Base-by-base conservation (phyloP, 2,329 filamentous ascomycete genomes). In the Ustulina deusta region DNA sequence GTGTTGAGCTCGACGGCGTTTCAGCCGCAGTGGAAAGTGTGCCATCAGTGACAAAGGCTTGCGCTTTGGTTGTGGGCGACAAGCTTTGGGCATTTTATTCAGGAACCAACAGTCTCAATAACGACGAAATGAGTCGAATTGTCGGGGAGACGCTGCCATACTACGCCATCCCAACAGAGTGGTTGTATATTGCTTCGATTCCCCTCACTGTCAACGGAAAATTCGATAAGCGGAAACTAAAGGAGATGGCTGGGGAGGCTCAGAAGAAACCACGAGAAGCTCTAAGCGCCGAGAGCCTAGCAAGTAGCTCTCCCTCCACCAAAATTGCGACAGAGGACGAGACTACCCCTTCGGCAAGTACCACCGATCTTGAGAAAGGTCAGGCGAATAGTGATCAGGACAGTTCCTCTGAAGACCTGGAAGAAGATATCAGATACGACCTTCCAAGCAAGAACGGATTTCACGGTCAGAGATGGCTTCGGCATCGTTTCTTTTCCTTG, bases 1-100 rank as follows among this genome's bases (percentile, higher is more conserved):
- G 87, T 27, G 85, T 90, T 52, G 87, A 89, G 75, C 83, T 89
- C 10, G 87, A 89, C 63, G 85, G 87, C 40, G 83, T 89, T 32
- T 82, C 86, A 1, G 77, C 82, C n/a, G 82, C 83, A 13, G 79
- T 86, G 63, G 82, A 82, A 69, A 79, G 80, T 48, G 82, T 81
- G 25, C 79, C 82, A 0, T 81, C 80, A 1, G 81, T 88, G 34
- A 80, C 76, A 60, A 83, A 82, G 70, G 85, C 83, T 2, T 82
- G 82, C 32, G 82, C 82, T 6, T 75, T 87, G 42, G 74, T 85
- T 38, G 79, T 87, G 44, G 79, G 84, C 55, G 81, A 80, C 6
- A 75, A 82, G 20, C 81, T 88, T 4, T 83, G 85, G 74, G 85
- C 81, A 7, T 88, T 88, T 72, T 83, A 84, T 57, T 81, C 83